Evolutionary conservation across 2,329 filamentous ascomycete species (phyloP).

Genomic region (Truncatella angustata): DNA sequence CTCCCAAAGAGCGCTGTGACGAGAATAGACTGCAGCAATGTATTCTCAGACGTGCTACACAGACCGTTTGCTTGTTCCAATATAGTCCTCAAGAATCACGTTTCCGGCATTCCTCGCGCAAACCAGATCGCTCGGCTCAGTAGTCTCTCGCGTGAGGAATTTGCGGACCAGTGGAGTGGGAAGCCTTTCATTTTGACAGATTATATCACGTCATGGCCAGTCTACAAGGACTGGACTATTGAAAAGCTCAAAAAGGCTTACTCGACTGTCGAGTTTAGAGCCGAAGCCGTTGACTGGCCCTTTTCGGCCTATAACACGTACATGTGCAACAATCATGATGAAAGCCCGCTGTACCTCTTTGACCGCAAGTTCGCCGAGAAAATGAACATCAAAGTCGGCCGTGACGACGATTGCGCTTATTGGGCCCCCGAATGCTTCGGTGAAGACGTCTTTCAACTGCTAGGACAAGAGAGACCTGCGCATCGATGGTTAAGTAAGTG

Average conservation of each 20-base stretch:
- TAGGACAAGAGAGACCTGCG: slow-evolving; percentile 77
- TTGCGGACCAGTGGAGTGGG: slow-evolving; percentile 72
- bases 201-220: slow-evolving; percentile 80
- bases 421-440: slow-evolving; percentile 83
- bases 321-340: slow-evolving; percentile 75
- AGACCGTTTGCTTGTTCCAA: slow-evolving; percentile 88
- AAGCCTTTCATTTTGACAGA: slow-evolving; percentile 83
- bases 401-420: slow-evolving; percentile 56
- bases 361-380: slow-evolving; percentile 85
- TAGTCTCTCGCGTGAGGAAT: slow-evolving; percentile 70
- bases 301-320: slow-evolving; percentile 79
- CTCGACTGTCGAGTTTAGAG: slow-evolving; percentile 69
- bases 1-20: slow-evolving; percentile 50
- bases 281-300: slow-evolving; percentile 92
- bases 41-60: slow-evolving; percentile 89
- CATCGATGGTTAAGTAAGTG: slow-evolving; percentile 74
- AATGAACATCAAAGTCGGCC: slow-evolving; percentile 68
- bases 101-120: slow-evolving; percentile 64
- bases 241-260: slow-evolving; percentile 65
- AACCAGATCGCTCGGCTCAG: slow-evolving; percentile 73
- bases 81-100: slow-evolving; percentile 65
- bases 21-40: slow-evolving; percentile 67
- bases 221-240: slow-evolving; percentile 71
- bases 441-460: slow-evolving; percentile 77
- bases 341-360: slow-evolving; percentile 90